Evolutionary conservation across 495 filamentous ascomycete species (phyloP).

Genomic region (Staphylotrichum tortipilum): DNA sequence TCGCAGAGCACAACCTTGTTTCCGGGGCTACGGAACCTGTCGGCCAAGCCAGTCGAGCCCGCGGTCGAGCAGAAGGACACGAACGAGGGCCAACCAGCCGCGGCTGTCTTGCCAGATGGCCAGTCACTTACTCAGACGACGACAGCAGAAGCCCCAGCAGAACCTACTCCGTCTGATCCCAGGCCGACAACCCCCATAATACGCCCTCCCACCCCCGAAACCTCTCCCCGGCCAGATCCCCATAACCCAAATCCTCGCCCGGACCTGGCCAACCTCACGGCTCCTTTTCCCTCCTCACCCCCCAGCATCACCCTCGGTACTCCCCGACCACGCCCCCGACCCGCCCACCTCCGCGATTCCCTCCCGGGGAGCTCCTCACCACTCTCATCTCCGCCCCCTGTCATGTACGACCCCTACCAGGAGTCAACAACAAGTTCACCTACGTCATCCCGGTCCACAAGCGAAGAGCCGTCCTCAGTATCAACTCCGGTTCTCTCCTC

Average conservation of each 20-base stretch:
- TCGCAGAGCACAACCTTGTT: too few species aligned
- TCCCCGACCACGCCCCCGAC: neutral
- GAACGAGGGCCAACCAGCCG: neutral
- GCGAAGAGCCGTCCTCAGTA: slow-evolving; percentile 30
- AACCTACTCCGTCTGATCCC: too few species aligned
- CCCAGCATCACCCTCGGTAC: slow-evolving; percentile 15
- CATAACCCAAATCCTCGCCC: too few species aligned
- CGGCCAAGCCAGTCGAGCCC: neutral
- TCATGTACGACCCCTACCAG: slow-evolving; percentile 38
- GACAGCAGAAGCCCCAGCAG: too few species aligned
- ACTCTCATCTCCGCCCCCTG: slow-evolving; percentile 38
- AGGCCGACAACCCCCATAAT: too few species aligned
- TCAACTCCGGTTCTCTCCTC: slow-evolving; percentile 33
- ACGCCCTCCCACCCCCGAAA: slow-evolving; percentile 7
- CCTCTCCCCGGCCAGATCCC: neutral
- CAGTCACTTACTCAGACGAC: too few species aligned
- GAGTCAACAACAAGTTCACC: slow-evolving; percentile 26
- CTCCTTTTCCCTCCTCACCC: slow-evolving; percentile 14
- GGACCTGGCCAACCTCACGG: neutral
- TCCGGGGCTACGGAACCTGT: neutral
- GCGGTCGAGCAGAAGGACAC: neutral
- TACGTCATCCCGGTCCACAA: slow-evolving; percentile 28
- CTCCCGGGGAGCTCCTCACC: slow-evolving; percentile 32
- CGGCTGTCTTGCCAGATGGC: neutral
- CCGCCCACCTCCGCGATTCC: neutral